These are phyloP conservation scores for Aspergillus bertholletiae DNA, from an alignment of 495 filamentous ascomycete genomes.

Conservation along the genomic window DNA sequence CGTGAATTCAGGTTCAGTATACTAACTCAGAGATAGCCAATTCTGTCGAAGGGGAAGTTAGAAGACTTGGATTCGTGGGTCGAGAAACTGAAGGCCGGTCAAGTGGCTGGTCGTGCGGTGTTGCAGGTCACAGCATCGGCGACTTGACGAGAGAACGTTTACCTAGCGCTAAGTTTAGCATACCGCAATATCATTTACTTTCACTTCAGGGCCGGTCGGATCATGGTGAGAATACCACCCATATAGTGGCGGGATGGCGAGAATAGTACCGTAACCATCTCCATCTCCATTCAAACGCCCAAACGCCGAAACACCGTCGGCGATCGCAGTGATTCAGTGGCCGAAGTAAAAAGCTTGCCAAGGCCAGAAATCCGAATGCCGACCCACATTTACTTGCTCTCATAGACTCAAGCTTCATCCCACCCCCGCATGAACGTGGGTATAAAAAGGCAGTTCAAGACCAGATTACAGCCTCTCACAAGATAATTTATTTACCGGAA, in stretches of 20 bases:
- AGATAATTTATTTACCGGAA: too few species aligned
- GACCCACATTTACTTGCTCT: too few species aligned
- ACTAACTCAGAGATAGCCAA: neutral
- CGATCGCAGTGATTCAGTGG: neutral
- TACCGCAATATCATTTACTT: neutral
- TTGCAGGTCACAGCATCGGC: slow-evolving; percentile 3
- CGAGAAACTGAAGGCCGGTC: slow-evolving; percentile 7
- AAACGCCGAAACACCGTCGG: neutral
- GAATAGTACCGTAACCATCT: too few species aligned
- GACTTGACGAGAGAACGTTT: neutral
- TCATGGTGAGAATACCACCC: too few species aligned
- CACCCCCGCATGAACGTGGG: neutral
- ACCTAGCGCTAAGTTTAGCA: neutral
- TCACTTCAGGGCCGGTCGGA: neutral
- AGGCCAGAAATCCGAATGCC: neutral
- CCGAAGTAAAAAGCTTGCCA: neutral
- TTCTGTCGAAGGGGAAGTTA: slow-evolving; percentile 6
- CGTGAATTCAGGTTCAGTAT: neutral
- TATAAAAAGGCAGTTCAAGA: neutral
- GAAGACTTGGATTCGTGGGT: slow-evolving; percentile 10
- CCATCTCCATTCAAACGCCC: too few species aligned
- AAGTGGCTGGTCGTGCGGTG: slow-evolving; percentile 6
- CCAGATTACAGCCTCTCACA: too few species aligned
- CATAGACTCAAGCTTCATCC: too few species aligned
- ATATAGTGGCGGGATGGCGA: too few species aligned